Base-by-base conservation (phyloP, 2,329 filamentous ascomycete genomes). In the Colletotrichum incanum region DNA sequence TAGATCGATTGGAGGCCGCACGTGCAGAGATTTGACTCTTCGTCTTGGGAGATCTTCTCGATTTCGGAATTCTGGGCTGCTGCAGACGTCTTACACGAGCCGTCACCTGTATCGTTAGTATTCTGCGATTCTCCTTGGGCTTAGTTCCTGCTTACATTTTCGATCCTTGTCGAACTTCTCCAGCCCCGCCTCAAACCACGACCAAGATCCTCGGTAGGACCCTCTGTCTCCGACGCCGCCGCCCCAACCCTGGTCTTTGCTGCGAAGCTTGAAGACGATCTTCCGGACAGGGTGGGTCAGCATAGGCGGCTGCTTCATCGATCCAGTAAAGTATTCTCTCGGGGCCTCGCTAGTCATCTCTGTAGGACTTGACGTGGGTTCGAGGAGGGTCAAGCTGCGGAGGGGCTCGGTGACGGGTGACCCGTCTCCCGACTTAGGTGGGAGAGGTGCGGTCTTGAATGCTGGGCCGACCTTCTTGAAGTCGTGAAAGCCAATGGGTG, bases 101-200 rank as follows among this genome's bases (percentile, higher is more conserved):
- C 67, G 54, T 73, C 61, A 18, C 71, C 71, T 73, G 16, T 2
- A 6, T n/a, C 6, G 26, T 65, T 5, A 71, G 41, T 28, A 18
- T 9, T 1, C 14, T 3, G 1, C 1, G 16, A 5, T 18, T 2
- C 1, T 8, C 3, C 3, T 7, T 5, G 18, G 23, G 12, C 2
- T 26, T 6, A 12, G 16, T 18, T 8, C 9, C 65, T 28, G 37
- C 78, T 71, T 69, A 80, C 77, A 76, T 39, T 69, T 54, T 66
- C 79, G 76, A 0, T 76, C 78, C 26, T 81, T 81, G 55, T 87
- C 86, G 59, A 89, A 87, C 4, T 84, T 84, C 78, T 92, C 90
- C 20, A 91, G 77, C 0, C 90, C 90, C 20, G 85, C 89, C 67
- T 92, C 90, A 71, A 92, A 91, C 90, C 90, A 93, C 0, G 90